Conservation (phyloP, 2,329 filamentous ascomycete genomes). For the Neoscytalidium dimidiatum region DNA sequence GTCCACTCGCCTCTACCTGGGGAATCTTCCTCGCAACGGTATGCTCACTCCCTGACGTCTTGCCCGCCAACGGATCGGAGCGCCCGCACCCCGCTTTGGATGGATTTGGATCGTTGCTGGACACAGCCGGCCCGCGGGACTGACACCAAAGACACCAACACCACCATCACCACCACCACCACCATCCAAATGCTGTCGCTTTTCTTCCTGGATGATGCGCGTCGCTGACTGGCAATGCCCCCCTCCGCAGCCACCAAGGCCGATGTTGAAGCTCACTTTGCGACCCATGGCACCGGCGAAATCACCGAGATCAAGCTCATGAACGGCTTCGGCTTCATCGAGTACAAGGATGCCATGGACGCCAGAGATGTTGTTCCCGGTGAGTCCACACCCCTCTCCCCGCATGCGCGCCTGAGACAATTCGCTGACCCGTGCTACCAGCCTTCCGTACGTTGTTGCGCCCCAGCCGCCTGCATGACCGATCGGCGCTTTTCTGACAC, state of each 20-base stretch:
- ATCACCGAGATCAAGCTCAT: constrained; percentile 99
- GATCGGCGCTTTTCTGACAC: constrained; percentile 18
- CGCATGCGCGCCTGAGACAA: constrained; percentile 18
- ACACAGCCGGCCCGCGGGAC: constrained; percentile 17
- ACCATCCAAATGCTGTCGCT: constrained; percentile 14
- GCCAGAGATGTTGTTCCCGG: constrained; percentile 97
- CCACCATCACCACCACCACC: constrained; percentile 1
- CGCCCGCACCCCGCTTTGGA: constrained; percentile 20
- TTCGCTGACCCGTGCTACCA: constrained; percentile 35
- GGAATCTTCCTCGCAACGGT: constrained; percentile 97
- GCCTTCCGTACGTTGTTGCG: constrained; percentile 56
- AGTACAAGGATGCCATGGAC: constrained; percentile 98
- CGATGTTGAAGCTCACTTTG: constrained; percentile 95
- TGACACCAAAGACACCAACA: constrained; percentile 3
- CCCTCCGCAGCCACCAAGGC: constrained; percentile 80
- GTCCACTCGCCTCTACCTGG: constrained; percentile 92
- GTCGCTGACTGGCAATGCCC: constrained; percentile 49
- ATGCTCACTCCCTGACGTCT: constrained; percentile 45
- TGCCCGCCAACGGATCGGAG: constrained; percentile 15
- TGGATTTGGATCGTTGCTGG: constrained; percentile 20
- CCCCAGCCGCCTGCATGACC: constrained; percentile 16
- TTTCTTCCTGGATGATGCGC: constrained; percentile 24
- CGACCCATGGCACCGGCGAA: constrained; percentile 91
- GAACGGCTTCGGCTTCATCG: constrained; percentile 99
- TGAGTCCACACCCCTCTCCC: constrained; percentile 51